phyloP scores from a whole-genome alignment of 2,329 filamentous ascomycete genomes.

The Corniculantispora saksenae region DNA sequence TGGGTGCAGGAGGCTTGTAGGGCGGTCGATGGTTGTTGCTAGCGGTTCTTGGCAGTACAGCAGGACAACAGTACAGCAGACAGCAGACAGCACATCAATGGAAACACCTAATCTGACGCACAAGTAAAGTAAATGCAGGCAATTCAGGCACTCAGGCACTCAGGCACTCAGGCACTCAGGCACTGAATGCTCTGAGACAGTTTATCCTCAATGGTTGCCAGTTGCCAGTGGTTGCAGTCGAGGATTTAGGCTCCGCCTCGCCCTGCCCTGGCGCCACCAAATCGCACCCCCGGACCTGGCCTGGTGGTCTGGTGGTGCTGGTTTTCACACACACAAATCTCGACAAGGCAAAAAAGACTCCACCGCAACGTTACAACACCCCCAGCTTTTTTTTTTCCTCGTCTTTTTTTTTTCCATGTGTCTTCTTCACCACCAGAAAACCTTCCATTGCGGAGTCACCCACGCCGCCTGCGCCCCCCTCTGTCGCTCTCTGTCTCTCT shows the following conservation, averaged over 20 bases:
- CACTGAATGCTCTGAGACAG: too few species aligned
- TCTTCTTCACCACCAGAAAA: not conserved
- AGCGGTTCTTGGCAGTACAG: not conserved
- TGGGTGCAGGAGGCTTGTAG: not conserved
- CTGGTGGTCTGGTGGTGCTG: too few species aligned
- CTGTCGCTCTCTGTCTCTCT: too few species aligned
- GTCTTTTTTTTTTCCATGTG: not conserved
- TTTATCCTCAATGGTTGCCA: too few species aligned
- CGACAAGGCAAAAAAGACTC: slow-evolving; percentile 10
- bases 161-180: too few species aligned
- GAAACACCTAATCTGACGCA: too few species aligned
- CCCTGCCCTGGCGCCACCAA: not conserved
- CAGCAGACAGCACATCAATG: too few species aligned
- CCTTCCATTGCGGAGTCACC: not conserved
- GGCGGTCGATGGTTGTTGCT: not conserved
- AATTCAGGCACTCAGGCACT: not conserved
- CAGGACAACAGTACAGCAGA: too few species aligned
- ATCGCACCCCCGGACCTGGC: too few species aligned
- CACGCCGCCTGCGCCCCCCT: not conserved
- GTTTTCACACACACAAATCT: not conserved
- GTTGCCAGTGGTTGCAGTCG: too few species aligned
- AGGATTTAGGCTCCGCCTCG: not conserved
- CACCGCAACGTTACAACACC: slow-evolving; percentile 29
- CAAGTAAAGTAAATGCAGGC: too few species aligned
- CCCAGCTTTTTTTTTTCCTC: slow-evolving; percentile 21